Conservation (phyloP, 2,329 filamentous ascomycete species). For the Xylariales sp. region DNA sequence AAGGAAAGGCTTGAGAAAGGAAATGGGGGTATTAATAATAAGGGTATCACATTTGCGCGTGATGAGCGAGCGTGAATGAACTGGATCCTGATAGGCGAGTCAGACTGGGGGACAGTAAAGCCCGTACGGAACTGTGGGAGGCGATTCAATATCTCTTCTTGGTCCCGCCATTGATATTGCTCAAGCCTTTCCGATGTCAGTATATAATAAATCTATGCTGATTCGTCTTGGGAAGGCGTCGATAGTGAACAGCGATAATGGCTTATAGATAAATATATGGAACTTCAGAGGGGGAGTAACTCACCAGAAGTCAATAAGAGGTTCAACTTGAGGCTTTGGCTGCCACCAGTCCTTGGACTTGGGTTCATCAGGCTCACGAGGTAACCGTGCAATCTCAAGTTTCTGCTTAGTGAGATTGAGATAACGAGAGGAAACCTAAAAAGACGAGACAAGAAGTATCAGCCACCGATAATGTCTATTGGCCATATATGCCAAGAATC, state of each 20-base stretch:
- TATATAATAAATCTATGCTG: background rate
- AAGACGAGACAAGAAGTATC: constrained; percentile 35
- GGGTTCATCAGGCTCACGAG: constrained; percentile 65
- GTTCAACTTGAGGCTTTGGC: constrained; percentile 71
- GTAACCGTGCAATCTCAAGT: constrained; percentile 73
- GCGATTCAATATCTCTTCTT: constrained; percentile 68
- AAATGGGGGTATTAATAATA: constrained; percentile 74
- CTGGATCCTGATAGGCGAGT: constrained; percentile 66
- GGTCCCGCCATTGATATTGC: constrained; percentile 71
- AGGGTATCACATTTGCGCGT: constrained; percentile 66
- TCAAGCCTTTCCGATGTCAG: constrained; percentile 68
- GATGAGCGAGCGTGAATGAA: constrained; percentile 71
- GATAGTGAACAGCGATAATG: background rate
- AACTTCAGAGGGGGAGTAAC: constrained; percentile 38
- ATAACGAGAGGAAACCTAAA: constrained; percentile 73
- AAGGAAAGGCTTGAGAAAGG: constrained; percentile 73
- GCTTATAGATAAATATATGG: constrained; percentile 4
- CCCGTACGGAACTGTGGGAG: constrained; percentile 74
- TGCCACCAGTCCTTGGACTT: constrained; percentile 66
- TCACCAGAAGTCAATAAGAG: constrained; percentile 73
- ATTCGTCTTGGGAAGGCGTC: background rate
- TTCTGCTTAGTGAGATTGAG: constrained; percentile 75
- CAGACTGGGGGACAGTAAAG: constrained; percentile 57
- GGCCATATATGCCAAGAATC: background rate
- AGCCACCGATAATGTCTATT: constrained; percentile 43